phyloP scores from a whole-genome alignment of 805 yeast genomes.

The Candida maesae region DNA sequence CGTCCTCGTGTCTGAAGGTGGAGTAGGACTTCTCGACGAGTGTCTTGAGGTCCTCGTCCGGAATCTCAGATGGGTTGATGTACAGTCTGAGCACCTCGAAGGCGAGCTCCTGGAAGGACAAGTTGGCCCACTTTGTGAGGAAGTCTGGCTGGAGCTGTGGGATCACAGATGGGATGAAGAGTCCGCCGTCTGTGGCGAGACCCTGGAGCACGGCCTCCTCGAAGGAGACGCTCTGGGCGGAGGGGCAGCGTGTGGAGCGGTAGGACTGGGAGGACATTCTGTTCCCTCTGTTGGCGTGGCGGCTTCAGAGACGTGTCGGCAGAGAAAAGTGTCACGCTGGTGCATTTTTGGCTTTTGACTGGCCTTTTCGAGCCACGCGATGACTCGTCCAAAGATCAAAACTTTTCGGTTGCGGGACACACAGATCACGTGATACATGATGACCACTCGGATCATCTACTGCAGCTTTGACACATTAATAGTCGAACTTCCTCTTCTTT shows the following conservation, averaged over 20 bases:
- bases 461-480: too few species aligned
- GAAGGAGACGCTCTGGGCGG: constrained; percentile 52
- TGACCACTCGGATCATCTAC: too few species aligned
- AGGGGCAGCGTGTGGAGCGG: constrained; percentile 74
- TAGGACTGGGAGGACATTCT: constrained; percentile 52
- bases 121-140: constrained; percentile 64
- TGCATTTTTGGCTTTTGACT: too few species aligned
- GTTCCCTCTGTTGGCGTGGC: too few species aligned
- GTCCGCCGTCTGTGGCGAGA: constrained; percentile 94
- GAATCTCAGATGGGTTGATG: constrained; percentile 68
- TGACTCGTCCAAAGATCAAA: constrained; percentile 1
- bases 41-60: constrained; percentile 57
- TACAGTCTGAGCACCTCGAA: constrained; percentile 80
- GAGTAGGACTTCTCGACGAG: constrained; percentile 75
- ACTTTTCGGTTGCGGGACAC: neutral
- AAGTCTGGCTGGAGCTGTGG: constrained; percentile 58
- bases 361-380: neutral
- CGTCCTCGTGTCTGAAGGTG: constrained; percentile 83
- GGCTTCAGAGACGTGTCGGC: neutral
- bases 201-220: constrained; percentile 88
- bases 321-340: neutral
- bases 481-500: too few species aligned
- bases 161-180: constrained; percentile 80
- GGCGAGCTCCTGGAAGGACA: constrained; percentile 83
- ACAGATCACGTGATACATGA: neutral